A percentile compares a stretch with the other conserved stretches of the same genome.
Conservation (phyloP, 192 early-diverging fungal species). For the Phlyctochytrium planicorne region DNA sequence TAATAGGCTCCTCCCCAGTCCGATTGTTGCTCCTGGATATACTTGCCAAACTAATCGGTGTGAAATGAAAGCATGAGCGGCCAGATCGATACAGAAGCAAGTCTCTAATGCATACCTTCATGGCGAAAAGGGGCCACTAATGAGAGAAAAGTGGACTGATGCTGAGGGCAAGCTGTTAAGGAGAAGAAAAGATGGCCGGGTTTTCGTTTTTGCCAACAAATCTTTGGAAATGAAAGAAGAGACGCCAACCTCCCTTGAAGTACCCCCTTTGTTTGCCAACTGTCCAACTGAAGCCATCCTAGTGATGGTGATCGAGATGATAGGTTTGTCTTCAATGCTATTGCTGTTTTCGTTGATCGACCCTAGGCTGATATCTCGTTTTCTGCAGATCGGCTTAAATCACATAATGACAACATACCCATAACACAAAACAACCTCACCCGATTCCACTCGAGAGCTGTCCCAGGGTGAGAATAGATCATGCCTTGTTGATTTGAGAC, state of each 20-base stretch:
- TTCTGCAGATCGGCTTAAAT: constrained; percentile 41
- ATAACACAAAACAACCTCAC: constrained; percentile 66
- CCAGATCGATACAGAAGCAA: no score
- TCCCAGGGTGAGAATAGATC: constrained; percentile 51
- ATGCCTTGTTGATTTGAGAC: constrained; percentile 1
- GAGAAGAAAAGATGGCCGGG: no score
- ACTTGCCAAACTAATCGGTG: constrained; percentile 88
- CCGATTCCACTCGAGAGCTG: constrained; percentile 93
- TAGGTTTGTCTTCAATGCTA: constrained; percentile 9
- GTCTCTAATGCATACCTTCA: constrained; percentile 16
- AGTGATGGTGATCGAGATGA: constrained; percentile 34
- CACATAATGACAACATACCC: constrained; percentile 68
- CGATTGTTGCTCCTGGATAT: constrained; percentile 87
- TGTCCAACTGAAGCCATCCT: constrained; percentile 27
- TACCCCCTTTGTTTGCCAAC: constrained; percentile 25
- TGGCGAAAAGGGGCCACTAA: no score
- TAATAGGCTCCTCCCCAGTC: constrained; percentile 91
- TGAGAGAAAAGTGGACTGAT: no score
- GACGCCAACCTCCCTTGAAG: background rate
- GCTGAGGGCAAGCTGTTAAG: no score
- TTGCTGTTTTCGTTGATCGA: constrained; percentile 14
- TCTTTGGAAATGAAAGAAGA: background rate
- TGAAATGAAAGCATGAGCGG: no score
- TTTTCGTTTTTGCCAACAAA: no score
- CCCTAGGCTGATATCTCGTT: no score